phyloP scores from a whole-genome alignment of 2,329 filamentous ascomycete genomes.

The Pyrenophora teres region DNA sequence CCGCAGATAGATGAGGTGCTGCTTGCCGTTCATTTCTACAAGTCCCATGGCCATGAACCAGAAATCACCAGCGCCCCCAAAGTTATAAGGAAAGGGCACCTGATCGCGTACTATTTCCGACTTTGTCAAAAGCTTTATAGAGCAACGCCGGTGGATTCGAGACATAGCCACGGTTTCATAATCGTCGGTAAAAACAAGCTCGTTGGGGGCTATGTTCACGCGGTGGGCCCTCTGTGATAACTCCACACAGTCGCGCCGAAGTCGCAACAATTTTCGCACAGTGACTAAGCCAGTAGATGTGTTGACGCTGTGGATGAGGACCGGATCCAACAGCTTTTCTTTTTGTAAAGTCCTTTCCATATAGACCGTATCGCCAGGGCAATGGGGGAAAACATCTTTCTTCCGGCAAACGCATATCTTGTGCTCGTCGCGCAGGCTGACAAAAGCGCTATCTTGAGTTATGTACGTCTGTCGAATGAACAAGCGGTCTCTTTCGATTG shows the following conservation, averaged over 20 bases:
- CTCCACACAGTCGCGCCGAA: slow-evolving; percentile 47
- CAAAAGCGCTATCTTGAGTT: slow-evolving; percentile 64
- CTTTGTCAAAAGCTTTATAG: slow-evolving; percentile 60
- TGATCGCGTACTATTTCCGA: slow-evolving; percentile 34
- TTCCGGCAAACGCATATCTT: slow-evolving; percentile 56
- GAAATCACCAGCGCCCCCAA: slow-evolving; percentile 66
- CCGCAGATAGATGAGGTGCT: slow-evolving; percentile 13
- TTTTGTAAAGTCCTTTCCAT: slow-evolving; percentile 37
- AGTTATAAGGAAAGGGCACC: slow-evolving; percentile 67
- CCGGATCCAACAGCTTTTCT: slow-evolving; percentile 60
- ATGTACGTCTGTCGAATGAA: slow-evolving; percentile 75
- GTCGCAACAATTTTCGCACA: slow-evolving; percentile 61
- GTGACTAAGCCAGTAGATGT: slow-evolving; percentile 39
- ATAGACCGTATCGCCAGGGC: slow-evolving; percentile 66
- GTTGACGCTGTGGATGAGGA: slow-evolving; percentile 57
- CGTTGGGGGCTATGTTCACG: slow-evolving; percentile 54
- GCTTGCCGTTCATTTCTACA: slow-evolving; percentile 11
- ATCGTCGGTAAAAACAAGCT: slow-evolving; percentile 62
- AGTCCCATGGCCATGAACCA: slow-evolving; percentile 62
- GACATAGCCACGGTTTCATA: slow-evolving; percentile 45
- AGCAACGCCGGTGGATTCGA: slow-evolving; percentile 61
- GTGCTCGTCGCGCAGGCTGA: slow-evolving; percentile 61
- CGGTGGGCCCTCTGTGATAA: slow-evolving; percentile 28
- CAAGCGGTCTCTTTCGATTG: slow-evolving; percentile 52
- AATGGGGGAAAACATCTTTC: slow-evolving; percentile 41